These are phyloP conservation scores for Chrysosporium keratinophilum DNA, from an alignment of 2,329 filamentous ascomycete genomes.

Conservation along the genomic window DNA sequence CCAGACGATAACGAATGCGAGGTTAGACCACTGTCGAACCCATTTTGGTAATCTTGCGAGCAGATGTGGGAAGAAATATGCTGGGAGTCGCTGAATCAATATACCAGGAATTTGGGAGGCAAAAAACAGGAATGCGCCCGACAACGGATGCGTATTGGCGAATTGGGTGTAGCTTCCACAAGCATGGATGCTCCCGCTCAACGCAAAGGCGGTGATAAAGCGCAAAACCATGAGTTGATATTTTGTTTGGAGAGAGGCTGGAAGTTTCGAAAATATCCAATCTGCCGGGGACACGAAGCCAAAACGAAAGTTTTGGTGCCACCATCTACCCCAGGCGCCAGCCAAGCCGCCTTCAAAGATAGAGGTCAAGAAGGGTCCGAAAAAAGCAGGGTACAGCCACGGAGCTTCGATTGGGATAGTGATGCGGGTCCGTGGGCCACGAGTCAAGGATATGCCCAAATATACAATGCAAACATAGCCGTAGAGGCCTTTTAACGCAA, in stretches of 20 bases:
- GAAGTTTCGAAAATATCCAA: conserved; percentile 28
- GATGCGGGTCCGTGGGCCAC: conserved; percentile 44
- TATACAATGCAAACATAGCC: conserved; percentile 52
- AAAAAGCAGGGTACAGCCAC: conserved; percentile 53
- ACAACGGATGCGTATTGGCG: conserved; percentile 47
- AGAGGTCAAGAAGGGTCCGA: conserved; percentile 38
- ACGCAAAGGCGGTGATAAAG: conserved; percentile 25
- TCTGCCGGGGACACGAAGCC: conserved; percentile 36
- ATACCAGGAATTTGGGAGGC: conserved; percentile 57
- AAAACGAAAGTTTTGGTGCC: conserved; percentile 82
- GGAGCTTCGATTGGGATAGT: conserved; percentile 51
- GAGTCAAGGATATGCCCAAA: conserved; percentile 41
- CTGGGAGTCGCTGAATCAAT: conserved; percentile 44
- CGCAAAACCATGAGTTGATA: conserved; percentile 12
- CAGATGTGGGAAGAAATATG: conserved; percentile 29
- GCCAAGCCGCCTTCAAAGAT: conserved; percentile 55
- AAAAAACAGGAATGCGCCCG: conserved; percentile 57
- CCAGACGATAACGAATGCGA: conserved; percentile 55
- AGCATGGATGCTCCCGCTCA: conserved; percentile 50
- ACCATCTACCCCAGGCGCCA: conserved; percentile 76
- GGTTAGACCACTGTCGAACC: conserved; percentile 47
- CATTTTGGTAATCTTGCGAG: conserved; percentile 35
- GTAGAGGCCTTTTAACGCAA: conserved; percentile 53
- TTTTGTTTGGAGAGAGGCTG: conserved; percentile 18
- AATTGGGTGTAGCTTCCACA: conserved; percentile 58